phyloP scores from a whole-genome alignment of 306 rosid species.

The Dryas alaskensis region DNA sequence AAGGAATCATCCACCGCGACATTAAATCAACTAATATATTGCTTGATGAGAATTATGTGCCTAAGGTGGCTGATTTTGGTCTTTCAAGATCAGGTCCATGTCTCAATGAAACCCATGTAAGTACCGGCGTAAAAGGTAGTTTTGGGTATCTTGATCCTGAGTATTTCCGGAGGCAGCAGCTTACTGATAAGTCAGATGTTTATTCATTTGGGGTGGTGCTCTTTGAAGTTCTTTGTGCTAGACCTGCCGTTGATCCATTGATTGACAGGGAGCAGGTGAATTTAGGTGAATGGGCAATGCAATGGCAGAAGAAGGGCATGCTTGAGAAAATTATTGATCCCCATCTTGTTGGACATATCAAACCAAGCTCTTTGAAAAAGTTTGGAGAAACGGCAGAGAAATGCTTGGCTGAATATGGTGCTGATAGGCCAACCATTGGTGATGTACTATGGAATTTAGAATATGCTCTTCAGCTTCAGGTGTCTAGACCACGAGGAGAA shows the following conservation, averaged over 20 bases:
- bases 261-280: constrained; percentile 83
- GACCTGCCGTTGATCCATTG: constrained; percentile 93
- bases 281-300: constrained; percentile 89
- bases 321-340: constrained; percentile 69
- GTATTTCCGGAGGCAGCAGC: constrained; percentile 93
- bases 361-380: constrained; percentile 68
- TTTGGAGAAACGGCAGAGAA: constrained; percentile 95
- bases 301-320: constrained; percentile 85
- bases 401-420: constrained; percentile 91
- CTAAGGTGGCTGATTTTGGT: constrained; percentile 98
- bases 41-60: constrained; percentile 77
- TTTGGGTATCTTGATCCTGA: constrained; percentile 96
- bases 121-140: constrained; percentile 95
- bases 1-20: constrained; percentile 98
- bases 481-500: constrained; percentile 43
- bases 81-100: constrained; percentile 96
- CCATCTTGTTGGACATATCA: constrained; percentile 57
- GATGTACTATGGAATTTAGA: constrained; percentile 97
- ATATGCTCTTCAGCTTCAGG: constrained; percentile 88
- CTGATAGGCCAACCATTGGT: constrained; percentile 96
- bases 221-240: constrained; percentile 85
- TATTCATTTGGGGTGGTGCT: constrained; percentile 98
- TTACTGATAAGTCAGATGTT: constrained; percentile 91
- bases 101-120: constrained; percentile 86
- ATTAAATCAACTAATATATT: constrained; percentile 91